phyloP scores from a whole-genome alignment of 1,139 yeast species.

The Candida sanyaensis region DNA sequence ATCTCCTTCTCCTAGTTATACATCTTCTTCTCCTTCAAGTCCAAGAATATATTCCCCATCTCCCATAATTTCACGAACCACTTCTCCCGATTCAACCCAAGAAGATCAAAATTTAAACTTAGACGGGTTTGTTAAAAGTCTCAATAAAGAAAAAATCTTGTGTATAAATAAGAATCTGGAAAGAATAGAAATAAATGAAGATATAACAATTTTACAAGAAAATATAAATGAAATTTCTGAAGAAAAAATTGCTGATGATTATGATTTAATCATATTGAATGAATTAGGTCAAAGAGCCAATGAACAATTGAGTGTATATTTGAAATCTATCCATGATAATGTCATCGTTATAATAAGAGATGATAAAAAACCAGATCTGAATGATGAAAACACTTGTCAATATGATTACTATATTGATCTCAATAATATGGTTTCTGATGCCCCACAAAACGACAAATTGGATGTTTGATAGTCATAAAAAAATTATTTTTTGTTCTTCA shows the following conservation, averaged over 20 bases:
- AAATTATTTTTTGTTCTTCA: neutral
- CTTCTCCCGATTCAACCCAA: neutral
- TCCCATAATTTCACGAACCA: neutral
- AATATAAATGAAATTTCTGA: slow-evolving; percentile 4
- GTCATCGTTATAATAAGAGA: slow-evolving; percentile 5
- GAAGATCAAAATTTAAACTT: neutral
- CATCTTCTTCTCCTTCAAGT: neutral
- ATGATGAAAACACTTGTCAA: neutral
- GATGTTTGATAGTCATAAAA: neutral
- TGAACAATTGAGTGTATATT: slow-evolving; percentile 6
- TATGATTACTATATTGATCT: slow-evolving; percentile 4
- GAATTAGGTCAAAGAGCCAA: slow-evolving; percentile 5
- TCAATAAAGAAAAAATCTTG: slow-evolving; percentile 5
- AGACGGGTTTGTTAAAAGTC: neutral
- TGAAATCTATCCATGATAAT: slow-evolving; percentile 5
- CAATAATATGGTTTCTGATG: neutral
- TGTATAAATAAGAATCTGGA: slow-evolving; percentile 5
- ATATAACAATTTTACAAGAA: slow-evolving; percentile 2
- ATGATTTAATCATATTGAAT: slow-evolving; percentile 9
- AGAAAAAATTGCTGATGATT: slow-evolving; percentile 3
- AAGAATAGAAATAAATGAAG: neutral
- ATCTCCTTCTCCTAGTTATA: neutral
- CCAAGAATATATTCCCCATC: neutral
- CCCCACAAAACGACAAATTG: neutral
- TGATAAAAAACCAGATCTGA: neutral